A percentile compares a stretch with the other conserved stretches of the same genome.
phyloP scores from a whole-genome alignment of 2,329 filamentous ascomycete species.

The Madurella fahalii region DNA sequence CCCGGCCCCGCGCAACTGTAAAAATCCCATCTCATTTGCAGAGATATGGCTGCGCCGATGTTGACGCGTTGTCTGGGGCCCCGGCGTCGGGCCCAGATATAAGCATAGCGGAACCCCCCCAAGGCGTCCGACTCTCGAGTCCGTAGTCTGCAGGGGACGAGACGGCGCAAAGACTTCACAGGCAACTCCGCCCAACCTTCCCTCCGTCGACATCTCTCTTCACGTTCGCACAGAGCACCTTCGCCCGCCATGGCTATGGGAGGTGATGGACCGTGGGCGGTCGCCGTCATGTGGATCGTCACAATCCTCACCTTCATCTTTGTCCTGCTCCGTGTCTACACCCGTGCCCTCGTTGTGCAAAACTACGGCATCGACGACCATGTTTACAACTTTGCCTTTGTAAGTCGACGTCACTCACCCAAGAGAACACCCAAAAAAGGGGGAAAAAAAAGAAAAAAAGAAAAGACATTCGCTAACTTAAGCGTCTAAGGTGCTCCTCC shows the following conservation, averaged over 20 bases:
- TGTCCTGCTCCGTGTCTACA: slow-evolving; percentile 13
- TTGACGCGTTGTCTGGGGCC: too few species aligned
- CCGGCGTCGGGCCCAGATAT: too few species aligned
- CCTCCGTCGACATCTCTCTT: not conserved
- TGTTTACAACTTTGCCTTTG: slow-evolving; percentile 32
- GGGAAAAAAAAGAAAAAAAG: too few species aligned
- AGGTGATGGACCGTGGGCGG: slow-evolving; percentile 11
- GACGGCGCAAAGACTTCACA: too few species aligned
- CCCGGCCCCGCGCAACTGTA: too few species aligned
- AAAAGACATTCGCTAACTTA: not conserved
- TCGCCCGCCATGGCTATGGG: slow-evolving; percentile 4
- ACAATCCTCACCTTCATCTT: slow-evolving; percentile 3
- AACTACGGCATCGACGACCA: slow-evolving; percentile 34
- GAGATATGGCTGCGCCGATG: too few species aligned
- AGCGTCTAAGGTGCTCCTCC: slow-evolving; percentile 25
- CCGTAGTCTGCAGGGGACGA: too few species aligned
- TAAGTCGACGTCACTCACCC: slow-evolving; percentile 10
- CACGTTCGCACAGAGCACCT: not conserved
- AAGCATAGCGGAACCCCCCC: too few species aligned
- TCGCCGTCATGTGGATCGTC: slow-evolving; percentile 14
- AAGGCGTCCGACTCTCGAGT: too few species aligned
- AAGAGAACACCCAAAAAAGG: too few species aligned
- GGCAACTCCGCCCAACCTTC: not conserved
- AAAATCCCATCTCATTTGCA: too few species aligned
- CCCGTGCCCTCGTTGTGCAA: slow-evolving; percentile 25